A percentile compares a stretch with the other conserved stretches of the same genome.
phyloP scores from a whole-genome alignment of 495 filamentous ascomycete species.

The Aspergillus cristatus region DNA sequence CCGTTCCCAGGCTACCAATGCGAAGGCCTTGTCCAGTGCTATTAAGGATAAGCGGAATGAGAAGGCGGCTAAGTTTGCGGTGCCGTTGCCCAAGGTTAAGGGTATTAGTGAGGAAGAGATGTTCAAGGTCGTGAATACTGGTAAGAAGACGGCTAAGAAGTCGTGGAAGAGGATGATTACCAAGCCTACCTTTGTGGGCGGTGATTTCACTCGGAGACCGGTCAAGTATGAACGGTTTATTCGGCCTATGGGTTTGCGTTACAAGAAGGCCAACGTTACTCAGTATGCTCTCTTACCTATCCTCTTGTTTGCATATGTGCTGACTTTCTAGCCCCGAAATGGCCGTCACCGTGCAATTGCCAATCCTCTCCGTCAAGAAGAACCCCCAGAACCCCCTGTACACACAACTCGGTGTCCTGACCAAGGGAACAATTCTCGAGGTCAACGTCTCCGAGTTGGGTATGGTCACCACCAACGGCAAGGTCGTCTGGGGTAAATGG shows the following conservation, averaged over 20 bases:
- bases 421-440: constrained; percentile 90
- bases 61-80: constrained; percentile 91
- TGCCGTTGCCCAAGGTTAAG: constrained; percentile 87
- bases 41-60: constrained; percentile 87
- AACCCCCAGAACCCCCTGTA: constrained; percentile 94
- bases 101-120: constrained; percentile 96
- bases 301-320: background rate
- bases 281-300: constrained; percentile 27
- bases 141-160: constrained; percentile 69
- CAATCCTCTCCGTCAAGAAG: constrained; percentile 94
- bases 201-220: constrained; percentile 82
- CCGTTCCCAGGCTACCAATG: constrained; percentile 71
- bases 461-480: constrained; percentile 83
- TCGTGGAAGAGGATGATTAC: constrained; percentile 96
- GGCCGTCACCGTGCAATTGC: constrained; percentile 83
- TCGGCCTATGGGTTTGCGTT: constrained; percentile 70
- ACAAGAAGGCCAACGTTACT: constrained; percentile 93
- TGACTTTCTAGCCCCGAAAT: constrained; percentile 53
- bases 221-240: constrained; percentile 94
- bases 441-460: constrained; percentile 93
- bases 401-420: constrained; percentile 88
- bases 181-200: constrained; percentile 81
- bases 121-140: constrained; percentile 97
- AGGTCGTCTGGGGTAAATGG: constrained; percentile 86
- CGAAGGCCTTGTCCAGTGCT: constrained; percentile 75